Base-by-base conservation (phyloP, 2,329 filamentous ascomycete species). In the Moelleriella libera region DNA sequence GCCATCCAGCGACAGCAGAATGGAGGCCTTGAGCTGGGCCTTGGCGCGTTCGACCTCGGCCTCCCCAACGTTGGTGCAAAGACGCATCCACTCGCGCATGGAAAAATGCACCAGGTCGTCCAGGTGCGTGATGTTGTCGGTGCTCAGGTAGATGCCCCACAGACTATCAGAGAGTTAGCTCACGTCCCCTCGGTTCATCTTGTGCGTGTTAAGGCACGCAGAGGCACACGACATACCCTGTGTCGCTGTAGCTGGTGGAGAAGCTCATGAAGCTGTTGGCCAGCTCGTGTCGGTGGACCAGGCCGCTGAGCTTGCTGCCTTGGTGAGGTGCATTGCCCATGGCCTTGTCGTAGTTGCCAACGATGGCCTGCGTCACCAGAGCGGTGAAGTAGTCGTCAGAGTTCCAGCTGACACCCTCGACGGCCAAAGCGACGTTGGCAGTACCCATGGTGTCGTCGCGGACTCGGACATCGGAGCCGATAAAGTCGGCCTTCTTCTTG, bases 231-330 rank as follows among this genome's bases (percentile, higher is more conserved):
- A 66, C 82, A 69, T 80, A 95, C 88, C 89, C 92, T 66, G 92
- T 98, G 69, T 98, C 92, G 64, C 89, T 97, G 75, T 98, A 98
- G 77, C 88, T 95, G 57, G 92, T 98, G 56, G 89, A 96, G 75
- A 98, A 98, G 75, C 87, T 94, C 94, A 98, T 98, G 79, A 96
- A 98, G 80, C 89, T 96, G 76, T 95, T 98, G 69, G 92, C 92
- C 53, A 98, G 80, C 68, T 89, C 83, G 72, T 97, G 81, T 71
- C 94, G 83, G 77, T 94, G 86, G 57, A 98, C 83, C 62, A 92
- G 88, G 55, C 84, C 82, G 75, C 88, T 95, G 60, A 98, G 87
- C 79, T 94, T 96, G 85, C 88, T 95, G 61, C 94, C 92, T 64
- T 96, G 84, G 75, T 96, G 92, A 55, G 89, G 84, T 51, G 92